Evolutionary conservation across 345 rosid genomes (phyloP).

Genomic region (Gossypium turneri): DNA sequence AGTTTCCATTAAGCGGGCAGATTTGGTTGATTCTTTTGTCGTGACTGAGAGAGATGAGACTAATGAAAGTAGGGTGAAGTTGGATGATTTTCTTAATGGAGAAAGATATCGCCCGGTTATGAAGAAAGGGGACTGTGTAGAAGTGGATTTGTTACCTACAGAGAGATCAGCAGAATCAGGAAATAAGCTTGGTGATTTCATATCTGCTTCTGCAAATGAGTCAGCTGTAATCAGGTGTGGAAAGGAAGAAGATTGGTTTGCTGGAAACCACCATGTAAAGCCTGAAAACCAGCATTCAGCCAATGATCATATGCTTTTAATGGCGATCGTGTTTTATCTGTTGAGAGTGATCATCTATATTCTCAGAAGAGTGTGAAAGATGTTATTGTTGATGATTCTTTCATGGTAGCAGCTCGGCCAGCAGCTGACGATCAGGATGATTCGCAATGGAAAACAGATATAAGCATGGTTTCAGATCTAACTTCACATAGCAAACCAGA

Average conservation of each 20-base stretch:
- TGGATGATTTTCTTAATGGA: constrained; percentile 43
- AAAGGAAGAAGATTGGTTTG: constrained; percentile 64
- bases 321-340: constrained; percentile 28
- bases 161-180: constrained; percentile 43
- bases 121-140: constrained; percentile 47
- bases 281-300: constrained; percentile 29
- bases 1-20: constrained; percentile 23
- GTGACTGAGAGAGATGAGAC: constrained; percentile 29
- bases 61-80: constrained; percentile 28
- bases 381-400: constrained; percentile 55
- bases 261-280: constrained; percentile 29
- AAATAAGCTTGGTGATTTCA: constrained; percentile 26
- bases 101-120: constrained; percentile 37
- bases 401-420: constrained; percentile 57
- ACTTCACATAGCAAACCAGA: constrained; percentile 16
- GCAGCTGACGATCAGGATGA: constrained; percentile 37
- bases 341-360: constrained; percentile 20
- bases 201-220: constrained; percentile 29
- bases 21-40: constrained; percentile 43
- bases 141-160: constrained; percentile 43
- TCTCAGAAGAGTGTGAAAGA: constrained; percentile 36
- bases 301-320: constrained; percentile 34
- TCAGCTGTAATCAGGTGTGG: constrained; percentile 41
- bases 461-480: constrained; percentile 57
- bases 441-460: constrained; percentile 62